Base-by-base conservation (phyloP, 2,329 filamentous ascomycete species). In the Fusarium sp. region DNA sequence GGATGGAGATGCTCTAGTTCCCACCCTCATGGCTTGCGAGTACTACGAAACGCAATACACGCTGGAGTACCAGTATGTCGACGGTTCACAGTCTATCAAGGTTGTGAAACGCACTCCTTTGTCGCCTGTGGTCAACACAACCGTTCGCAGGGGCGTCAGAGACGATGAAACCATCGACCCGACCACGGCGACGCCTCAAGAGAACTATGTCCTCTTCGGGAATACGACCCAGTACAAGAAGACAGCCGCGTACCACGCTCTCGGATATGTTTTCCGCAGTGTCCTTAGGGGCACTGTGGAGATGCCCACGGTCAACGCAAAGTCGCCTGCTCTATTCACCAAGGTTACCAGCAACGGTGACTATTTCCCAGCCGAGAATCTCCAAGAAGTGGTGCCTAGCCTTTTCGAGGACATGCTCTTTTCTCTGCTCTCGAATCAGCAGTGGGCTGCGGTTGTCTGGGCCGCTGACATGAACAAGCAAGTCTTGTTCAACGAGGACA, bases 1-100 rank as follows among this genome's bases (percentile, higher is more conserved):
- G n/a, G 65, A 47, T 54, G 2, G 38, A 22, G 36, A 50, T 2
- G 22, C 42, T 3, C 71, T 60, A 5, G 67, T n/a, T 0, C 63
- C 71, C 1, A 14, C 42, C 0, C 57, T 76, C 0, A 8, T 71
- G 7, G 69, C 31, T 1, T 71, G 71, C 13, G 63, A 75, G 18
- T 59, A 75, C 25, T 66, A 58, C 0, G 35, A 69, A 11, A 63
- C 63, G 1, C 56, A 66, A 0, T 71, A 77, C 10, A 64, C 20
- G 0, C 22, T 76, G 0, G 27, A 29, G 1, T 68, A 68, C 7
- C 25, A 59, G 1, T 68, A 60, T 11, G 18, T 45, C 0, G 20
- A 62, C 7, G 57, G 60, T 0, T 6, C 20, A 0, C 71, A 70
- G 16, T 61, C 31, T 1, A 54, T 62, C 3, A 16, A 20, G 0